Evolutionary conservation across 2,329 filamentous ascomycete species (phyloP).

Genomic region (Paraphaeosphaeria sporulosa): DNA sequence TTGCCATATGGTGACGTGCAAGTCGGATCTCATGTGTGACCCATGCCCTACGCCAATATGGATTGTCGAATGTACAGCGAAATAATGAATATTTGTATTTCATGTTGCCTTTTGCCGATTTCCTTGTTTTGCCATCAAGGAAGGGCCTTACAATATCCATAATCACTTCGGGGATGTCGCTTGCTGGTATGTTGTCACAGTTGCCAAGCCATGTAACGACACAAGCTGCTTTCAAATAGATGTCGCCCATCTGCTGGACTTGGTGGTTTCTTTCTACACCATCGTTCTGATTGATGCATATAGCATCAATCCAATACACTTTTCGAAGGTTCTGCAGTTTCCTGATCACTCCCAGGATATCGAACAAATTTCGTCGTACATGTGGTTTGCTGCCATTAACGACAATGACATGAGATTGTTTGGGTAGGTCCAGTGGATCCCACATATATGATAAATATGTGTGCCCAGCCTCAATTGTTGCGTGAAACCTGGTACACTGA

Average conservation of each 20-base stretch:
- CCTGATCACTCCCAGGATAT: conserved; percentile 11
- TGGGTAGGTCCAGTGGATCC: background rate
- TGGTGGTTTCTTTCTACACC: conserved; percentile 14
- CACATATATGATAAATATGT: conserved; percentile 21
- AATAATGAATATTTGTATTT: too few species aligned
- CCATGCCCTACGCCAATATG: conserved; percentile 39
- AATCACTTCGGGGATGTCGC: background rate
- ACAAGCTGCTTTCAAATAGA: conserved; percentile 9
- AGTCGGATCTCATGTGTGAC: conserved; percentile 16
- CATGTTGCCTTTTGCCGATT: too few species aligned
- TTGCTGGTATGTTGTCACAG: background rate
- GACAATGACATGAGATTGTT: background rate
- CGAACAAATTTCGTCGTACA: conserved; percentile 14
- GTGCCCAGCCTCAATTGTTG: conserved; percentile 7
- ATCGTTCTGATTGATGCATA: conserved; percentile 20
- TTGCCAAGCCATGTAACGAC: conserved; percentile 14
- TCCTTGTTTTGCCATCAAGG: too few species aligned
- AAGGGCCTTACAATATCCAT: background rate
- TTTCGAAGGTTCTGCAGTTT: background rate
- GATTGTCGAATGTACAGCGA: too few species aligned
- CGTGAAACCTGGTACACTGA: conserved; percentile 12
- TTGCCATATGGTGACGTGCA: background rate
- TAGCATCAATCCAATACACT: conserved; percentile 17
- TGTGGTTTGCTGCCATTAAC: conserved; percentile 3
- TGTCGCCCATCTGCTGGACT: conserved; percentile 17